Conservation (phyloP, 2,329 filamentous ascomycete species). For the Verticillium isaacii region DNA sequence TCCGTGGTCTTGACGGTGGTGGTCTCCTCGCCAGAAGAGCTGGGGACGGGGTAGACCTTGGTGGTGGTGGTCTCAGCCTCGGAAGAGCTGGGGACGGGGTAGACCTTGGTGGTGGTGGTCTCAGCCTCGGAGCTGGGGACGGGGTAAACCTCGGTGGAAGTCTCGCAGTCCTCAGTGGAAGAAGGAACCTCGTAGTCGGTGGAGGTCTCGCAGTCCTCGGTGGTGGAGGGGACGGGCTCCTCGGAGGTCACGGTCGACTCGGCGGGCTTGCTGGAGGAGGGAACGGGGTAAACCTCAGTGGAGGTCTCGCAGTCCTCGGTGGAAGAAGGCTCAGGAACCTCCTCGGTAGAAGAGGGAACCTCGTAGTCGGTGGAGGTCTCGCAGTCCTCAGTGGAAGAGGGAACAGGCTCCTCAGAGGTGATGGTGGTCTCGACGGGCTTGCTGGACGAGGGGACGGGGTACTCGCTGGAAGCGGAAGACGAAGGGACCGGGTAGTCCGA, state of each 20-base stretch:
- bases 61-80: neutral
- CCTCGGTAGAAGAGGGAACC: neutral
- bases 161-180: neutral
- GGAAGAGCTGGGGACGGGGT: neutral
- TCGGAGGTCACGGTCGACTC: neutral
- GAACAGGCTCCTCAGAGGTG: neutral
- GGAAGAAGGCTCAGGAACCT: neutral
- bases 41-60: neutral
- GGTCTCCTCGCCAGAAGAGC: neutral
- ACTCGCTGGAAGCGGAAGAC: neutral
- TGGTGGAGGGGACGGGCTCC: neutral
- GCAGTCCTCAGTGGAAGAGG: neutral
- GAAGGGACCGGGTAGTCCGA: neutral
- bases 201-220: neutral
- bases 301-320: slow-evolving; percentile 1
- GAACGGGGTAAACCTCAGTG: neutral
- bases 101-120: neutral
- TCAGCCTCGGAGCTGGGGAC: neutral
- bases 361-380: neutral
- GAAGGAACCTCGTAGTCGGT: neutral
- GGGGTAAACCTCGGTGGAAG: neutral
- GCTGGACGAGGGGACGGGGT: neutral
- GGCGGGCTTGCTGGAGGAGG: neutral
- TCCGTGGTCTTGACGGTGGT: neutral
- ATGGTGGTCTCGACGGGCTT: neutral